A percentile compares a stretch with the other conserved stretches of the same genome.
Evolutionary conservation across 192 early-diverging fungal genomes (phyloP).

Genomic region (Podila horticola): DNA sequence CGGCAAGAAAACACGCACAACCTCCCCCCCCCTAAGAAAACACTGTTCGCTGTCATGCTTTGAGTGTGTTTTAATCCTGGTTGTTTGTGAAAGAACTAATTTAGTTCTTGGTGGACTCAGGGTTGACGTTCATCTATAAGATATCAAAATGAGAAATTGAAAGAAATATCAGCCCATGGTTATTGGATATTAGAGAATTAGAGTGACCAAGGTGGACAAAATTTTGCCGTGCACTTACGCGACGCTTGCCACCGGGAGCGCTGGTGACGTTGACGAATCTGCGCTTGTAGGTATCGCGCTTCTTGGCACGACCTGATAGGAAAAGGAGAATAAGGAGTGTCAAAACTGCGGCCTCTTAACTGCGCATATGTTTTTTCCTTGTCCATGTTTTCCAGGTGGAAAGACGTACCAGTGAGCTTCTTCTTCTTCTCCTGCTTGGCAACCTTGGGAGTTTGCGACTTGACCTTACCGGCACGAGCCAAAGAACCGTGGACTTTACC

Average conservation of each 20-base stretch:
- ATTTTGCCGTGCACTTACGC: constrained; percentile 58
- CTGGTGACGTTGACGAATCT: constrained; percentile 96
- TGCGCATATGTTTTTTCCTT: not conserved
- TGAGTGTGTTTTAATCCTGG: not conserved
- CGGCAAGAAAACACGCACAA: too few species aligned
- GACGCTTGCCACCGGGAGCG: constrained; percentile 90
- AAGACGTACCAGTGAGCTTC: constrained; percentile 69
- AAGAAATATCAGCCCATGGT: not conserved
- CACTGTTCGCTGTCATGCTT: constrained; percentile 1
- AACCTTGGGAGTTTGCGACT: constrained; percentile 99
- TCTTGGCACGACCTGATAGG: constrained; percentile 86
- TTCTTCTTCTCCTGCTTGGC: constrained; percentile 98
- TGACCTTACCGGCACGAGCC: constrained; percentile 99
- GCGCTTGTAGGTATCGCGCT: constrained; percentile 96
- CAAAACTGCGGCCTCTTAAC: not conserved
- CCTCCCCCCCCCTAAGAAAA: too few species aligned
- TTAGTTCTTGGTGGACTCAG: constrained; percentile 55
- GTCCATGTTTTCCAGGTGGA: too few species aligned
- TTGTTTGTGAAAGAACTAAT: constrained; percentile 12
- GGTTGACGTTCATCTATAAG: constrained; percentile 52
- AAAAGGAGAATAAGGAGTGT: constrained; percentile 7
- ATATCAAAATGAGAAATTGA: not conserved
- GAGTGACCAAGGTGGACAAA: not conserved
- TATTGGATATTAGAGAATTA: not conserved
- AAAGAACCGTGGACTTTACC: constrained; percentile 99